Percentiles rank a stretch among this genome's conserved stretches.
Evolutionary conservation across 441 rosid genomes (phyloP).

Genomic region (Pelargonium fulgidum): DNA sequence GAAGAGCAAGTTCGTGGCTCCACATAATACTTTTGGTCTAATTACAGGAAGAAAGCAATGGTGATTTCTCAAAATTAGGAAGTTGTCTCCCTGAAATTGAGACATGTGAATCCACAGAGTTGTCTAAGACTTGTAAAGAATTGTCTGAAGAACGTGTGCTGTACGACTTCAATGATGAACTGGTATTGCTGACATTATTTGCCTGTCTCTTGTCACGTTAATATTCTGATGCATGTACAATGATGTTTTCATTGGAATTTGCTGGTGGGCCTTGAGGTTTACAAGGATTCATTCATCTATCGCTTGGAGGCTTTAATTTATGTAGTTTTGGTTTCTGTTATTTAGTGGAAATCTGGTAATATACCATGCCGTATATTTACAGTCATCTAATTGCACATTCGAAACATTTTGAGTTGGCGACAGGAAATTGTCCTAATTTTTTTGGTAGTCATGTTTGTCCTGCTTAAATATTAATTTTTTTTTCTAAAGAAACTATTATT

Average conservation of each 20-base stretch:
- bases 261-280: constrained; percentile 8
- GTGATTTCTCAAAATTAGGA: constrained; percentile 37
- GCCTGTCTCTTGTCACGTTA: constrained; percentile 1
- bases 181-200: constrained; percentile 34
- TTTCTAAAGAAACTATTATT: background rate
- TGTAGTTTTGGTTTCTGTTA: background rate
- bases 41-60: constrained; percentile 56
- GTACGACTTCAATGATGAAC: constrained; percentile 75
- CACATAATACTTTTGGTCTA: constrained; percentile 42
- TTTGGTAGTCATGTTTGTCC: too few relatives aligned
- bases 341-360: background rate
- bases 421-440: background rate
- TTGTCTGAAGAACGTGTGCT: constrained; percentile 32
- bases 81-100: constrained; percentile 32
- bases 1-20: constrained; percentile 35
- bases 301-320: background rate
- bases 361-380: constrained; percentile 1
- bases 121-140: constrained; percentile 27
- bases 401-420: background rate
- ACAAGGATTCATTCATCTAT: background rate
- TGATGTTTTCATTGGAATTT: background rate
- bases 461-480: too few relatives aligned
- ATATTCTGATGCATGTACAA: background rate
- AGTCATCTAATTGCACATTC: background rate
- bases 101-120: constrained; percentile 27